Evolutionary conservation across 805 yeast genomes (phyloP).

Genomic region (Spencermartinsiella europaea): DNA sequence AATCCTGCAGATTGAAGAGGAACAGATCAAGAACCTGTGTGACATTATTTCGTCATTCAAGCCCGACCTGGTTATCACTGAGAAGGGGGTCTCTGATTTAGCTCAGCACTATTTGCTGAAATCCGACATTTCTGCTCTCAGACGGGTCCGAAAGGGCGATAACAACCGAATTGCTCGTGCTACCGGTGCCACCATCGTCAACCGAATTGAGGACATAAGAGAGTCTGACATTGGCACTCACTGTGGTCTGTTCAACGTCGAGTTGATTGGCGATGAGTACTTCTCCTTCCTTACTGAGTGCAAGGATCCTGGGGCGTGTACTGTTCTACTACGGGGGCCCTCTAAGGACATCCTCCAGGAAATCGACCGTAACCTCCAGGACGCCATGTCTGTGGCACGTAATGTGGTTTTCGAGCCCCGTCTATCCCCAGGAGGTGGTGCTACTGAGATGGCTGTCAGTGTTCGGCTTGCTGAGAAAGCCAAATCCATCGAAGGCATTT

Average conservation of each 20-base stretch:
- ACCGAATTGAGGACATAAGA: constrained; percentile 88
- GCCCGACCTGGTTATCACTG: constrained; percentile 94
- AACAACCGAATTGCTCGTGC: constrained; percentile 95
- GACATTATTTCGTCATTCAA: constrained; percentile 77
- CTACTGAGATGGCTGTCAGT: constrained; percentile 97
- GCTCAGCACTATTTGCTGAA: constrained; percentile 95
- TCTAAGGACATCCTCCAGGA: constrained; percentile 95
- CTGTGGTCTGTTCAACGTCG: constrained; percentile 90
- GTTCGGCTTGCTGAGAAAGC: constrained; percentile 87
- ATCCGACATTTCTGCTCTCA: constrained; percentile 86
- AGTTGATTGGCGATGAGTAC: constrained; percentile 95
- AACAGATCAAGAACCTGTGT: constrained; percentile 84
- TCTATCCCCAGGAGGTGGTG: constrained; percentile 98
- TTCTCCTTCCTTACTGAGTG: constrained; percentile 81
- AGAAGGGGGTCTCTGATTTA: constrained; percentile 95
- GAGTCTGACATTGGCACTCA: constrained; percentile 83
- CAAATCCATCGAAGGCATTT: constrained; percentile 86
- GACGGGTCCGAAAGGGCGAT: constrained; percentile 94
- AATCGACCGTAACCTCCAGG: constrained; percentile 94
- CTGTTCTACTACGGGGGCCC: constrained; percentile 89
- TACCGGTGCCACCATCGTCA: constrained; percentile 95
- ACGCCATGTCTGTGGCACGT: constrained; percentile 96
- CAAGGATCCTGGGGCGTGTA: constrained; percentile 85
- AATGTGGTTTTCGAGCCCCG: constrained; percentile 93
- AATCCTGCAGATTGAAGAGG: constrained; percentile 93